Evolutionary conservation across 805 yeast species (phyloP), one percentile per base, ranked within the genome.

Genomic region (Wickerhamomyces rabaulensis): DNA sequence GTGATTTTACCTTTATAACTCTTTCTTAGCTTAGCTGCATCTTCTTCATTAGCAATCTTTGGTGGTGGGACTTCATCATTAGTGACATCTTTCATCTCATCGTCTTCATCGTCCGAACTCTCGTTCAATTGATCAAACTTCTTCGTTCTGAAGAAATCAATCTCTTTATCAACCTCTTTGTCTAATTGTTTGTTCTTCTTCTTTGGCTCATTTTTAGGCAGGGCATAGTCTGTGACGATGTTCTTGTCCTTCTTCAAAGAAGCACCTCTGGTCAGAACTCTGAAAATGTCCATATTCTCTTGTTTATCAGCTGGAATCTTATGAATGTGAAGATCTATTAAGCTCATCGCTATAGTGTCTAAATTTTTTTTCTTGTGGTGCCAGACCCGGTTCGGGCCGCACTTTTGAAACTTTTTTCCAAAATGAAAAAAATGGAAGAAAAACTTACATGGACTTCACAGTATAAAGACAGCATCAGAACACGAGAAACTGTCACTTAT

Each of bases 211-310:
- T 53, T 41, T 46, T 54, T 53, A 39, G 62, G 68, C 27, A 57
- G 52, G 17, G 58, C 44, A 39, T 54, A 58, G 38, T 52, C 61
- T 23, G 66, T 66, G 17, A 49, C 56, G 6, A 56, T 46, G 10
- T 45, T 50, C 25, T 53, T 79, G 21, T 76, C 68, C 62, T 81
- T 80, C 61, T 81, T 82, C 43, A 92, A 69, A 12, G 82, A 75
- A 0, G 97, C 96, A 20, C 98, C 98, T 60, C 97, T 73, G 0
- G 90, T 73, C 33, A 92, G 74, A 3, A 94, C 82, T 57, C 87
- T 74, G 64, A 92, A 94, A 50, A 92, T 84, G 69, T 92, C 99
- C 97, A 90, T 90, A 1, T 7, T 33, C 23, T 29, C 17, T 39
- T 13, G n/a, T 37, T 2, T 17, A n/a, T 35, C 10, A 8, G 19